phyloP scores from a whole-genome alignment of 768 basidiomycete species.

The Calocybe gangraenosa region DNA sequence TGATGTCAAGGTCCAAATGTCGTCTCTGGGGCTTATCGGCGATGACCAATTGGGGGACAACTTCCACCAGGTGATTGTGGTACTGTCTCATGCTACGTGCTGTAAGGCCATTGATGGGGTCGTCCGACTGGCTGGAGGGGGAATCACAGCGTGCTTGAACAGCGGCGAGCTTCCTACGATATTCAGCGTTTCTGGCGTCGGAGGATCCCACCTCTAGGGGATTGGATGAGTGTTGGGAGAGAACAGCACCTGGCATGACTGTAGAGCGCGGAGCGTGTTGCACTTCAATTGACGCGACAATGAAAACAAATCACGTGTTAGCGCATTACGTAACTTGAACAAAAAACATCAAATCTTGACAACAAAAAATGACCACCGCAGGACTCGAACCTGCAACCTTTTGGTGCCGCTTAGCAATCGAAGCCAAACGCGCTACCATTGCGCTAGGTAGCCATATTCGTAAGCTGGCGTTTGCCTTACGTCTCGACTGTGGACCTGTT shows the following conservation, averaged over 20 bases:
- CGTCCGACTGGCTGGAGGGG: slow-evolving; percentile 41
- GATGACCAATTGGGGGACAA: slow-evolving; percentile 28
- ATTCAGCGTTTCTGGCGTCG: slow-evolving; percentile 46
- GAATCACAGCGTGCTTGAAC: slow-evolving; percentile 22
- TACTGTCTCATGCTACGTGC: slow-evolving; percentile 41
- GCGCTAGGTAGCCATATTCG: slow-evolving; percentile 71
- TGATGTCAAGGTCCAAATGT: slow-evolving; percentile 46
- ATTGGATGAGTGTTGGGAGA: slow-evolving; percentile 74
- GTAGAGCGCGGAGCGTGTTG: slow-evolving; percentile 1
- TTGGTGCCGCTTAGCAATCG: slow-evolving; percentile 76
- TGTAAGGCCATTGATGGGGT: slow-evolving; percentile 37
- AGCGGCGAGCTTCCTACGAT: slow-evolving; percentile 34
- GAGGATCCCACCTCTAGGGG: slow-evolving; percentile 67
- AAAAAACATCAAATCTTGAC: not conserved
- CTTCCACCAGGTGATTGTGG: slow-evolving; percentile 44
- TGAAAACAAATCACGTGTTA: slow-evolving; percentile 15
- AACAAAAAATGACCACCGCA: slow-evolving; percentile 50
- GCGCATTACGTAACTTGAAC: not conserved
- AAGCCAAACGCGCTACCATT: slow-evolving; percentile 97
- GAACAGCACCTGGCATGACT: slow-evolving; percentile 33
- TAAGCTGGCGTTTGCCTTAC: not conserved
- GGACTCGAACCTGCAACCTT: slow-evolving; percentile 90
- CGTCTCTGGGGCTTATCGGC: slow-evolving; percentile 11
- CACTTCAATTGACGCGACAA: slow-evolving; percentile 8
- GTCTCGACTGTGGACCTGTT: not conserved